Evolutionary conservation across 805 yeast species (phyloP).

Genomic region (Vanderwaltozyma tropicalis): DNA sequence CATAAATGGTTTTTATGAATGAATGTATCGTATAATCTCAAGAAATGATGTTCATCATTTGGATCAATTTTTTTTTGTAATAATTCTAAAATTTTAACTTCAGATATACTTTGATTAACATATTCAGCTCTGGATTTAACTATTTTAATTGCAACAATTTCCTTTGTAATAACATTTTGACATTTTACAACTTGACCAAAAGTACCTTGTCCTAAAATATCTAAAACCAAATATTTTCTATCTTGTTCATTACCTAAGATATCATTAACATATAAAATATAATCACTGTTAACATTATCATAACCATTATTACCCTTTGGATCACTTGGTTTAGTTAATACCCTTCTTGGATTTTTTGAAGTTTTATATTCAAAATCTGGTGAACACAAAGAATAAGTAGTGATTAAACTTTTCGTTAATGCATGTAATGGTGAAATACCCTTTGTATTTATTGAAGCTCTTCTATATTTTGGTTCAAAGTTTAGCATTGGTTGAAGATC

Average conservation of each 20-base stretch:
- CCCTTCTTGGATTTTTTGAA: constrained; percentile 82
- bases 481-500: constrained; percentile 56
- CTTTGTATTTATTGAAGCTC: constrained; percentile 54
- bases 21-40: constrained; percentile 76
- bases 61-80: constrained; percentile 64
- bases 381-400: constrained; percentile 77
- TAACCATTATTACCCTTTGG: constrained; percentile 70
- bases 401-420: constrained; percentile 62
- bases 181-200: constrained; percentile 98
- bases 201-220: constrained; percentile 90
- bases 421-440: constrained; percentile 75
- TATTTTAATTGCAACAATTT: constrained; percentile 87
- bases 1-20: constrained; percentile 89
- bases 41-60: constrained; percentile 61
- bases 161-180: constrained; percentile 58
- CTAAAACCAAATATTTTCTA: constrained; percentile 78
- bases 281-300: constrained; percentile 85
- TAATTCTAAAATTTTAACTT: constrained; percentile 75
- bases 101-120: constrained; percentile 83
- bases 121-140: constrained; percentile 88
- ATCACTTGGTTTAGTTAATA: constrained; percentile 84
- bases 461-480: constrained; percentile 55
- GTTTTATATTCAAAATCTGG: constrained; percentile 76
- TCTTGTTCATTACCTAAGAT: constrained; percentile 63
- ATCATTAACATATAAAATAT: constrained; percentile 89